Conservation (phyloP, 805 yeast species). For the Candida patagonica region DNA sequence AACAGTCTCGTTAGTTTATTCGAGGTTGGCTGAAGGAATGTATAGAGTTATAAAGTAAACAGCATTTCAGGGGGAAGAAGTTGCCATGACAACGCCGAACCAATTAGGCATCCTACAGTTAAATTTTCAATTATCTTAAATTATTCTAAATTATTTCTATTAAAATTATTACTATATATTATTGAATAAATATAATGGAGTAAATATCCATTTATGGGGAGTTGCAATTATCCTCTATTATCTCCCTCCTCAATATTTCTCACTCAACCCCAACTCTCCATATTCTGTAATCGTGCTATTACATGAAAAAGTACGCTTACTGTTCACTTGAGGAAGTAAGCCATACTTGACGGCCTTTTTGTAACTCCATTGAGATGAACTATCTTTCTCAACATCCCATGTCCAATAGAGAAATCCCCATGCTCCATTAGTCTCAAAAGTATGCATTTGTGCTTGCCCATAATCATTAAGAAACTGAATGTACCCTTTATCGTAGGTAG, state of each 20-base stretch:
- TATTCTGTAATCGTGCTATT: conserved; percentile 20
- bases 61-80: too few species aligned
- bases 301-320: conserved; percentile 21
- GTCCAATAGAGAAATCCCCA: conserved; percentile 75
- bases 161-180: too few species aligned
- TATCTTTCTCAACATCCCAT: conserved; percentile 62
- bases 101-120: too few species aligned
- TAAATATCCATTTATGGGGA: background rate
- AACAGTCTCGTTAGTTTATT: too few species aligned
- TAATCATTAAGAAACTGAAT: conserved; percentile 49
- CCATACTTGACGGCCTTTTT: conserved; percentile 23
- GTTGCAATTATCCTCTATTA: too few species aligned
- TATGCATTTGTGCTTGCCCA: conserved; percentile 77
- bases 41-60: too few species aligned
- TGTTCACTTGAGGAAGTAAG: conserved; percentile 24
- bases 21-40: too few species aligned
- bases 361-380: conserved; percentile 27
- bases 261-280: conserved; percentile 22
- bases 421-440: conserved; percentile 58
- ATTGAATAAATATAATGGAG: background rate
- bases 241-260: conserved; percentile 17
- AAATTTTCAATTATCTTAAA: too few species aligned
- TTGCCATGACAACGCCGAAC: too few species aligned
- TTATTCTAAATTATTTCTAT: too few species aligned
- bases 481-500: conserved; percentile 46